Percentiles rank a stretch among this genome's conserved stretches.
Evolutionary conservation across 2,329 filamentous ascomycete genomes (phyloP).

Genomic region (Knoxdaviesia proteae): DNA sequence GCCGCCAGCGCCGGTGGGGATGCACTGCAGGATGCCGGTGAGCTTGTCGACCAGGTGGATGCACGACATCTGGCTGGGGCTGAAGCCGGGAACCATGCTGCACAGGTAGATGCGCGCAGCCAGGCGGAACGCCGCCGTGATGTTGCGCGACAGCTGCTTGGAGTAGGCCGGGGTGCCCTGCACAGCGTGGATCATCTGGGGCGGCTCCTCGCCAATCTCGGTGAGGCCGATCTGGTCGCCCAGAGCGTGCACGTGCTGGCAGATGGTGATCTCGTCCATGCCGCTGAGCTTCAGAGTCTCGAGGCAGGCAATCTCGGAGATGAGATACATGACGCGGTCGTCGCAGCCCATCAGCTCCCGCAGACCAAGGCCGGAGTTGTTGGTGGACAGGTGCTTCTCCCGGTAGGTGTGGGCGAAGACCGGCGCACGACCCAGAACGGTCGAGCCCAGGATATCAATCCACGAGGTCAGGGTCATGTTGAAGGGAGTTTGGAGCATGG

Average conservation of each 20-base stretch:
- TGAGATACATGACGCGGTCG: slow-evolving; percentile 91
- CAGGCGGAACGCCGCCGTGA: slow-evolving; percentile 76
- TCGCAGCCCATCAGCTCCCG: slow-evolving; percentile 94
- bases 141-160: slow-evolving; percentile 68
- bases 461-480: slow-evolving; percentile 88
- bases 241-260: slow-evolving; percentile 73
- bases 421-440: slow-evolving; percentile 72
- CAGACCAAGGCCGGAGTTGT: slow-evolving; percentile 46
- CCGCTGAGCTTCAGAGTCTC: slow-evolving; percentile 69
- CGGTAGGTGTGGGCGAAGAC: slow-evolving; percentile 89
- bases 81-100: slow-evolving; percentile 77
- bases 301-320: slow-evolving; percentile 91
- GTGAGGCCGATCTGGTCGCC: slow-evolving; percentile 71
- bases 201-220: slow-evolving; percentile 40
- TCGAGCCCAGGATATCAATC: slow-evolving; percentile 93
- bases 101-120: slow-evolving; percentile 94
- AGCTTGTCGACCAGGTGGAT: slow-evolving; percentile 61
- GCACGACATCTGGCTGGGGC: slow-evolving; percentile 52
- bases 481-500: slow-evolving; percentile 46
- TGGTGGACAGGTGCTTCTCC: slow-evolving; percentile 62
- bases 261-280: slow-evolving; percentile 71
- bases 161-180: slow-evolving; percentile 25
- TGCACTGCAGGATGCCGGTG: slow-evolving; percentile 53
- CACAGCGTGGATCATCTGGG: slow-evolving; percentile 19
- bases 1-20: slow-evolving; percentile 61